Evolutionary conservation across 208 protist species (phyloP), one percentile per base, ranked within the genome.

Genomic region (Trypanosoma platydactyli): DNA sequence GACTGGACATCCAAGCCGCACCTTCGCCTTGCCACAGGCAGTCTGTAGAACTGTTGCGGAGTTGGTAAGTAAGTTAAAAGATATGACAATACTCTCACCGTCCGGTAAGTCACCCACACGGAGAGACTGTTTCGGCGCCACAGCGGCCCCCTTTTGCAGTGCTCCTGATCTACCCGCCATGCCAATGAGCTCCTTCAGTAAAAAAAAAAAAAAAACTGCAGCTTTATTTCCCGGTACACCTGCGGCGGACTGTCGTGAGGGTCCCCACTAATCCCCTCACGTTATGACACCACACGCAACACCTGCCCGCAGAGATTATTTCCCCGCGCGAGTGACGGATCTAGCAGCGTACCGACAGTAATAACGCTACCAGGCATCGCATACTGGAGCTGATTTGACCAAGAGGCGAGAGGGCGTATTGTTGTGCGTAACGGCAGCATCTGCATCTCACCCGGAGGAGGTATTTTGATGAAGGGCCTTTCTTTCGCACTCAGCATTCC

Each of bases 281-380:
- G 12, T 11, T 15, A 1, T 15, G 12, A 15, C 49, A 81, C 76
- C 42, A 84, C 78, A 27, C 92, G 89, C 11, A 95, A 38, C 40
- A 98, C 92, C 73, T 99, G 86, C 22, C 98, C 98, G 29, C 99
- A 96, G 40, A 99, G 86, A 61, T 98, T 92, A 86, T 99, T 98
- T 20, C 97, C 94, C 33, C 98, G 88, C 33, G 98, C 99, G 6
- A 99, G 88, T 12, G 96, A 98, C 24, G 99, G 99, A 88, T 99
- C 99, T 42, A 99, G 98, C 41, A 96, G 97, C 30, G 99, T 99
- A 52, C 99, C 99, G n/a, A 99, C 92, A 74, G 98, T 98, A 83
- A 99, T 99, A 22, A 99, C 81, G n/a, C 98, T 98, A 70, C 98
- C 98, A 35, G 98, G 98, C 18, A 99, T 96, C 64, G 99, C 99